Conservation (phyloP, 2,329 filamentous ascomycete genomes). For the Trichoderma oligosporum region DNA sequence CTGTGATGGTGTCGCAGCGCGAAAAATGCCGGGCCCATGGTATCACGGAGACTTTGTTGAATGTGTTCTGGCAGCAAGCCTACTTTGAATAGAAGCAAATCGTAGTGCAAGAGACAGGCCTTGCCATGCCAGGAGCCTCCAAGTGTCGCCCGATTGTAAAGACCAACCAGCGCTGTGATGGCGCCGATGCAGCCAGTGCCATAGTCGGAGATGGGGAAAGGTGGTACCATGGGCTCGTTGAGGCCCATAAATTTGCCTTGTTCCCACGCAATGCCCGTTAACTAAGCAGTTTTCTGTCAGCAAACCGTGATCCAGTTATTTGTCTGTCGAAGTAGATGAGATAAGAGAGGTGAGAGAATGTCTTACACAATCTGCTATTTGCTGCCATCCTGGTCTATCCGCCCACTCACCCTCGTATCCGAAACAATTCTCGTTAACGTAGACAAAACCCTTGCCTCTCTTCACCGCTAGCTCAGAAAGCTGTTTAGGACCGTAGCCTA, state of each 20-base stretch:
- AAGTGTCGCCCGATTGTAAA: constrained; percentile 57
- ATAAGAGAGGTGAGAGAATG: no score
- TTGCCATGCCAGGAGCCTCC: constrained; percentile 66
- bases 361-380: constrained; percentile 61
- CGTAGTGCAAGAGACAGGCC: constrained; percentile 63
- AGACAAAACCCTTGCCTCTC: constrained; percentile 60
- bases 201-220: constrained; percentile 62
- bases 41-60: constrained; percentile 48
- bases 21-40: constrained; percentile 52
- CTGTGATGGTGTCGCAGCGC: constrained; percentile 57
- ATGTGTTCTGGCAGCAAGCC: constrained; percentile 54
- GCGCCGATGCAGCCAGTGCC: constrained; percentile 70
- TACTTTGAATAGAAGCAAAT: constrained; percentile 59
- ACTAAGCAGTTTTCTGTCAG: constrained; percentile 34
- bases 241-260: constrained; percentile 60
- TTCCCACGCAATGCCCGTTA: constrained; percentile 55
- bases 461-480: constrained; percentile 50
- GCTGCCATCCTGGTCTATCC: constrained; percentile 64
- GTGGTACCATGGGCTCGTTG: constrained; percentile 61
- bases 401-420: constrained; percentile 60
- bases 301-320: neutral
- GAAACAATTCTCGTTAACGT: constrained; percentile 70
- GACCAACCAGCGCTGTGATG: constrained; percentile 60
- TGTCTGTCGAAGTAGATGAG: neutral
- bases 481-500: constrained; percentile 59